Evolutionary conservation across 306 rosid genomes (phyloP).

Genomic region (Trifolium repens): DNA sequence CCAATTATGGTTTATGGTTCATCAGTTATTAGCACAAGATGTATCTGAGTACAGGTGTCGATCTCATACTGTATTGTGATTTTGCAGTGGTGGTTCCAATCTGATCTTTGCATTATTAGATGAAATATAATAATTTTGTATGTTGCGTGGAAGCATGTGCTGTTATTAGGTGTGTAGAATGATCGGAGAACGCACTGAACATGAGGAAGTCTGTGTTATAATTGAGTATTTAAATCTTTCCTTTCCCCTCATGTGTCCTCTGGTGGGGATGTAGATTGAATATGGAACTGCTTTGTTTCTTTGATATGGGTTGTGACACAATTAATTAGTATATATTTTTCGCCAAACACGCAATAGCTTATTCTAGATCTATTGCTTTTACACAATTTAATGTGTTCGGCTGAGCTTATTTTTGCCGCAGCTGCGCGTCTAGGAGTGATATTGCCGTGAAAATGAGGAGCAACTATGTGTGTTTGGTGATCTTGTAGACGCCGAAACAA

Average conservation of each 20-base stretch:
- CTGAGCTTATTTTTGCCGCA: too few species aligned
- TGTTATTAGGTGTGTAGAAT: constrained; percentile 7
- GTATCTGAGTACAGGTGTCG: constrained; percentile 5
- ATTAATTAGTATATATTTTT: too few species aligned
- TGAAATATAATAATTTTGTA: constrained; percentile 15
- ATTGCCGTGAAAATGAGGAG: too few species aligned
- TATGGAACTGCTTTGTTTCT: constrained; percentile 7
- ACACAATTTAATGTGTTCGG: too few species aligned
- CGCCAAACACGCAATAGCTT: background rate
- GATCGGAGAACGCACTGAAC: constrained; percentile 13
- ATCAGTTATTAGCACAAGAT: constrained; percentile 2
- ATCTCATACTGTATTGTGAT: constrained; percentile 22
- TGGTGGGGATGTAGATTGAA: background rate
- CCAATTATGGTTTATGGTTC: constrained; percentile 29
- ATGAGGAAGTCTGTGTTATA: background rate
- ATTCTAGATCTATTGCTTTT: background rate
- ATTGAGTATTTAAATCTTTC: constrained; percentile 25
- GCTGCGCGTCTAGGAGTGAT: too few species aligned
- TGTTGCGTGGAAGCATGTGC: constrained; percentile 21
- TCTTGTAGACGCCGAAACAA: too few species aligned
- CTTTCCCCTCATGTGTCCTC: constrained; percentile 7
- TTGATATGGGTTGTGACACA: constrained; percentile 17
- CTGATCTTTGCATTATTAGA: constrained; percentile 2
- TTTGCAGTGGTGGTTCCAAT: constrained; percentile 1
- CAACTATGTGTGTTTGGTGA: too few species aligned